Evolutionary conservation across 495 filamentous ascomycete genomes (phyloP).

Genomic region (Talaromyces stipitatus): DNA sequence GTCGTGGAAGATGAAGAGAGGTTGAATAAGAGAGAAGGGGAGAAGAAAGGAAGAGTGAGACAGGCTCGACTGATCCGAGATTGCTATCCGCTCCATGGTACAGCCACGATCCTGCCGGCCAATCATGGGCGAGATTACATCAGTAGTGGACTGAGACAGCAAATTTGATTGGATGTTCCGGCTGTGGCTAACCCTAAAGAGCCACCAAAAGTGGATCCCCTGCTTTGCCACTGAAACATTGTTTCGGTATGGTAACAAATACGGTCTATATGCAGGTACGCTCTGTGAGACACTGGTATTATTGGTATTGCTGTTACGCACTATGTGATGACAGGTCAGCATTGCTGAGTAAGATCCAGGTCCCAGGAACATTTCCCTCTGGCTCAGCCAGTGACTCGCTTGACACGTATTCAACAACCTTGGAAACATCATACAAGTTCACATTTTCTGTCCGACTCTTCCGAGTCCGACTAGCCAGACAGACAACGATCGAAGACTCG

Average conservation of each 20-base stretch:
- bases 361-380: background rate
- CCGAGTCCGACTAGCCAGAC: background rate
- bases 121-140: background rate
- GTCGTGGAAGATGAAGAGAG: background rate
- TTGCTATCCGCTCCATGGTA: background rate
- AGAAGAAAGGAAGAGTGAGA: background rate
- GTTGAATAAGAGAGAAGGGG: background rate
- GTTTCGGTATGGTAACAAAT: background rate
- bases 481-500: too few relatives aligned
- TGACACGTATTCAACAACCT: background rate
- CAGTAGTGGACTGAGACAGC: background rate
- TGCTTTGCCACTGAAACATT: constrained; percentile 2
- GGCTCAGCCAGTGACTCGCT: background rate
- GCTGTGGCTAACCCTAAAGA: background rate
- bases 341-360: too few relatives aligned
- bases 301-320: background rate
- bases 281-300: background rate
- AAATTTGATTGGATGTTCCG: background rate
- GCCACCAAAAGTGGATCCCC: background rate
- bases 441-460: background rate
- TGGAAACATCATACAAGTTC: background rate
- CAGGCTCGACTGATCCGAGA: background rate
- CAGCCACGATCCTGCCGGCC: background rate
- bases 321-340: background rate
- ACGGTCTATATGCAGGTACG: background rate